phyloP scores from a whole-genome alignment of 1,284 basidiomycete genomes.

The Erythrobasidium hasegawianum region DNA sequence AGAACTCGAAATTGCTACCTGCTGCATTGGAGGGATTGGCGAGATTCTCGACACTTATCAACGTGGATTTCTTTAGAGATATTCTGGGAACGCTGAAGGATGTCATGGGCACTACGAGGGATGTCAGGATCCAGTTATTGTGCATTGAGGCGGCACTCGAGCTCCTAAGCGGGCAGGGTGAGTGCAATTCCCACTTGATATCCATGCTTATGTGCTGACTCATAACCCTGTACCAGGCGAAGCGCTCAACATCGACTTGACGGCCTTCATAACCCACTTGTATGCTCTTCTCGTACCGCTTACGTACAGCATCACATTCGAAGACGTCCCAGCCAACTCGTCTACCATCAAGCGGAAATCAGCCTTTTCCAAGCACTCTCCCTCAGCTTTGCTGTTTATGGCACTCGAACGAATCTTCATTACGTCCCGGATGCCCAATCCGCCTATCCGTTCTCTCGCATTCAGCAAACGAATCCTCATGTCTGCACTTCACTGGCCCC shows the following conservation, averaged over 20 bases:
- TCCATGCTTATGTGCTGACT: background rate
- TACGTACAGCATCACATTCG: conserved; percentile 53
- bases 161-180: conserved; percentile 89
- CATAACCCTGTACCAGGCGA: conserved; percentile 60
- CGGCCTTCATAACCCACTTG: conserved; percentile 70
- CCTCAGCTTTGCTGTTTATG: conserved; percentile 72
- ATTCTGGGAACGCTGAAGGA: conserved; percentile 76
- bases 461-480: conserved; percentile 85
- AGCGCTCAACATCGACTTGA: conserved; percentile 90
- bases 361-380: conserved; percentile 43
- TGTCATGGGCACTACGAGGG: conserved; percentile 3
- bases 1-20: conserved; percentile 75
- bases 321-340: conserved; percentile 46
- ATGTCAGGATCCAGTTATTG: conserved; percentile 58
- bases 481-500: conserved; percentile 73
- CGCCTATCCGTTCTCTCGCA: conserved; percentile 77
- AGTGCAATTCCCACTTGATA: conserved; percentile 41
- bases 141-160: conserved; percentile 96
- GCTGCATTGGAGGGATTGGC: conserved; percentile 88
- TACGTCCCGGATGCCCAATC: conserved; percentile 55
- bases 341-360: conserved; percentile 6
- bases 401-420: conserved; percentile 75
- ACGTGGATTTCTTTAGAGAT: conserved; percentile 98
- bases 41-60: conserved; percentile 91
- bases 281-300: conserved; percentile 54